Base-by-base conservation (phyloP, 306 rosid genomes). In the Trifolium pratense region DNA sequence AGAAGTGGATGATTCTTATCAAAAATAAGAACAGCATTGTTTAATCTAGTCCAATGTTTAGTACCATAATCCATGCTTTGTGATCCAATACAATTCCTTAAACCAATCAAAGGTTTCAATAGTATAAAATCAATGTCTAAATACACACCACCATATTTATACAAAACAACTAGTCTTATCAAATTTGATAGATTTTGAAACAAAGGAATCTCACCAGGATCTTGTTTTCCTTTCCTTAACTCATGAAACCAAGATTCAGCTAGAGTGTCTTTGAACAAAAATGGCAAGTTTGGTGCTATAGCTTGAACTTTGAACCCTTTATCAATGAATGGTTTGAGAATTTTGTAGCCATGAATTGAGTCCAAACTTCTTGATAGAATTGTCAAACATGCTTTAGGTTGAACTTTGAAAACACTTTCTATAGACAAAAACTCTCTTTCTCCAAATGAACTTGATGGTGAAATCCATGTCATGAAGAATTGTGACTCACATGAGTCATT, bases 201-300 rank as follows among this genome's bases (percentile, higher is more conserved):
- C 70, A 91, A 70, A 21, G 92, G 87, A 79, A 91, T 89, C 84
- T 81, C 86, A 59, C 98, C 98, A 6, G 97, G 98, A 75, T 91
- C 96, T 63, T 67, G 84, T 16, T 86, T 84, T 59, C 96, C 98
- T 37, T 66, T 71, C 71, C 65, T 84, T 75, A 94, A 84, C 36
- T 79, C 87, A 11, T 69, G 48, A 70, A 86, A 76, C 96, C 91
- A 89, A 25, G 75, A 45, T 77, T 84, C 84, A 7, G 88, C 94
- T 16, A 82, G 83, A 5, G 92, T 89, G 14, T 81, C 75, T 18
- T 68, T 82, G 82, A 89, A 75, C 73, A 91, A 62, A 81, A 83
- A 80, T n/a, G 82, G 9, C 80, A 88, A 82, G 66, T 89, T 87
- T 37, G 93, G 92, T 7, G 89, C 56, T 69, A 87, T 73, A n/a